These are phyloP conservation scores for Fusarium sp. DNA, from an alignment of 2,329 filamentous ascomycete genomes.

Conservation along the genomic window DNA sequence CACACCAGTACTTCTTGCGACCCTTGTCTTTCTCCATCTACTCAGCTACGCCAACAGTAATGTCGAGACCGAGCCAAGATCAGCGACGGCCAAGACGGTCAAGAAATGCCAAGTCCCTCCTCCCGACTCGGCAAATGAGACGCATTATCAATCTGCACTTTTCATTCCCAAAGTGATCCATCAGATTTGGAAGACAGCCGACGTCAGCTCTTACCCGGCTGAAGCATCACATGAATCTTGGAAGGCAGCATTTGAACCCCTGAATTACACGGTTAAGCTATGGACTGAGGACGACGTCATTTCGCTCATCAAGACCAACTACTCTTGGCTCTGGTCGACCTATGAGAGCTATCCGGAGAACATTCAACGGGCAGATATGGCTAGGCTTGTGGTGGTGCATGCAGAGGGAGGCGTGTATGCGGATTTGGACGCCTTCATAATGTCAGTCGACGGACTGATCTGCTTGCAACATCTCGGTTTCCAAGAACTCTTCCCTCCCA, in stretches of 20 bases:
- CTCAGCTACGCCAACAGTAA: background rate
- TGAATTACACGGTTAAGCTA: background rate
- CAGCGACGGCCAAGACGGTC: background rate
- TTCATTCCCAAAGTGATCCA: conserved; percentile 6
- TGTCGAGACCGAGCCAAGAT: background rate
- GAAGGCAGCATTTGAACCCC: background rate
- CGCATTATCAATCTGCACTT: background rate
- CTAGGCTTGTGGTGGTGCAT: conserved; percentile 1
- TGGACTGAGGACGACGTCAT: background rate
- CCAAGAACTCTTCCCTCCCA: background rate
- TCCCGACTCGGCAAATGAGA: background rate
- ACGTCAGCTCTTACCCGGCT: background rate
- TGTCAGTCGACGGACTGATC: background rate
- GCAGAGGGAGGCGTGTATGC: conserved; percentile 2
- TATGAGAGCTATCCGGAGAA: background rate
- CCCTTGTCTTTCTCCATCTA: background rate
- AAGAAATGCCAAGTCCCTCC: background rate
- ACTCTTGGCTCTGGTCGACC: background rate
- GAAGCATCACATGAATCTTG: background rate
- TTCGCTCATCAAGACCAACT: background rate
- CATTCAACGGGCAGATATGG: background rate
- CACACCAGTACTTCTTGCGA: background rate
- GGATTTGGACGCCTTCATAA: background rate
- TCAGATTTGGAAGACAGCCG: conserved; percentile 11
- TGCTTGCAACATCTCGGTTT: background rate